Base-by-base conservation (phyloP, 495 filamentous ascomycete species). In the Annulohypoxylon stygium region DNA sequence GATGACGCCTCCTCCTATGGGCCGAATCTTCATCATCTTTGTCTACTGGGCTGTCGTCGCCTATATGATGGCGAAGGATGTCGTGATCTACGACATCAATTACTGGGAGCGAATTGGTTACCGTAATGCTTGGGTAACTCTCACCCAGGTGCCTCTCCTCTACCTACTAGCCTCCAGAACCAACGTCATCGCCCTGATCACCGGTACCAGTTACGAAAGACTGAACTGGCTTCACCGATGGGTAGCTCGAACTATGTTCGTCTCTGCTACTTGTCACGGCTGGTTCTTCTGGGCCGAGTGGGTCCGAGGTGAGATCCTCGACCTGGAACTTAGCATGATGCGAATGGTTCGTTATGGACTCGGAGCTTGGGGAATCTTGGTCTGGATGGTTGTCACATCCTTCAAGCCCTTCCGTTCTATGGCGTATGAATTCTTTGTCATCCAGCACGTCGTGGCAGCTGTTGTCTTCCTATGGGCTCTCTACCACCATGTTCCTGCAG, bases 221-320 rank as follows among this genome's bases (percentile, higher is more conserved):
- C 78, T 97, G 55, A 95, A 95, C 74, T 95, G 93, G 93, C 85
- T 94, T 60, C 93, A 97, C 76, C 86, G 93, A 65, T 95, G 93
- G 92, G 87, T 90, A 11, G 87, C 91, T 1, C 88, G 93, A 16
- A 92, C 88, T 39, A 84, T 96, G 74, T 90, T 94, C 61, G 78
- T 95, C 16, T 93, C 91, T 0, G 88, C 88, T 0, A 91, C 92
- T 1, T 86, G 95, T 6, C 93, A 97, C 74, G 87, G 93, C 70
- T 88, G 85, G 37, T 90, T 91, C 74, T 96, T 91, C 80, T 90
- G 91, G 67, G 79, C 84, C 11, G 86, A 88, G 43, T 97, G 93
- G 91, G 86, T 81, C 8, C 84, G 85, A 12, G 89, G 87, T 61
- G 83, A 92, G 63, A 91, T 91, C 64, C 85, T 95, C 47, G 71